Percentiles rank a stretch among this genome's conserved stretches.
Evolutionary conservation across 2,329 filamentous ascomycete genomes (phyloP).

Genomic region (Botryotinia convoluta): DNA sequence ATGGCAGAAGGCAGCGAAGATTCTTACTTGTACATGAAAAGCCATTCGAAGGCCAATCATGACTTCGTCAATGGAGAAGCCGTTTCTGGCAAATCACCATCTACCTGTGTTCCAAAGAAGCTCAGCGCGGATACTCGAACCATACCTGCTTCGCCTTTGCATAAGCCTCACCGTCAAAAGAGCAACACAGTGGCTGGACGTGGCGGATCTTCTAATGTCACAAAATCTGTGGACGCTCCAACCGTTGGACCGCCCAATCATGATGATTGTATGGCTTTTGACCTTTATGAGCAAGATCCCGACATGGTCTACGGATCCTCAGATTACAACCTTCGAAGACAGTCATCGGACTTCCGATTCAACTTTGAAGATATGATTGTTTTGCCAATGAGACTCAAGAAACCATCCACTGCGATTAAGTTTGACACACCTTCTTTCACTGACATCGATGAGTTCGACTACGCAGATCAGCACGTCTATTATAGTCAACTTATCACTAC

Average conservation of each 20-base stretch:
- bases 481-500: conserved; percentile 5
- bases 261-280: conserved; percentile 18
- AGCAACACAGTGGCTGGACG: not conserved
- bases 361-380: conserved; percentile 21
- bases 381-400: conserved; percentile 17
- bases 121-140: not conserved
- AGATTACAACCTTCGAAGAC: conserved; percentile 6
- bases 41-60: not conserved
- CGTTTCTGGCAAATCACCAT: not conserved
- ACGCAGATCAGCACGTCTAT: conserved; percentile 14
- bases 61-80: not conserved
- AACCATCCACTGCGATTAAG: not conserved
- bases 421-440: not conserved
- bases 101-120: conserved; percentile 9
- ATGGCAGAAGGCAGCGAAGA: conserved; percentile 19
- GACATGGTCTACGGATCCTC: conserved; percentile 4
- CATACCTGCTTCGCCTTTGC: not conserved
- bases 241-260: not conserved
- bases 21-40: conserved; percentile 16
- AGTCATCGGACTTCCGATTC: conserved; percentile 9
- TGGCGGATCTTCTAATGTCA: not conserved
- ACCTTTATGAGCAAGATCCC: conserved; percentile 18
- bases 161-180: not conserved
- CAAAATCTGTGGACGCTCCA: not conserved
- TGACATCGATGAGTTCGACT: conserved; percentile 21